phyloP scores from a whole-genome alignment of 169 alveolate species.

The Nephromyces sp. region DNA sequence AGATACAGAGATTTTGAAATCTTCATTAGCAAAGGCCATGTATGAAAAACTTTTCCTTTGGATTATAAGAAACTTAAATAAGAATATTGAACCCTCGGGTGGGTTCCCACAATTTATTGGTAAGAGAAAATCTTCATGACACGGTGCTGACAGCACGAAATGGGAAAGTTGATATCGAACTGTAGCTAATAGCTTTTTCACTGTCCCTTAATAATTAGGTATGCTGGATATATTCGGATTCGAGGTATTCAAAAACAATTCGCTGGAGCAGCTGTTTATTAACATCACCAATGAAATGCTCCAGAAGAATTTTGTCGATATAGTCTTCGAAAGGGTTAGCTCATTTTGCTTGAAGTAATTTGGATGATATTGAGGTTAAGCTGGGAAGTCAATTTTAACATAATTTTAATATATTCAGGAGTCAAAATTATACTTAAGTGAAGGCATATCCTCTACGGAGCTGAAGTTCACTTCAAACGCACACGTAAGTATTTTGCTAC shows the following conservation, averaged over 20 bases:
- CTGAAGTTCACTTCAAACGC: slow-evolving; percentile 58
- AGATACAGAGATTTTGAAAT: slow-evolving; percentile 69
- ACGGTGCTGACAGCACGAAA: neutral
- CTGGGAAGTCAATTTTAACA: too few relatives aligned
- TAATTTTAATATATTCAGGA: too few relatives aligned
- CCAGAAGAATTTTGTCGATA: slow-evolving; percentile 83
- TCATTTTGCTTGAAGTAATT: too few relatives aligned
- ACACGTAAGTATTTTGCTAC: slow-evolving; percentile 12
- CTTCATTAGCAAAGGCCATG: slow-evolving; percentile 86
- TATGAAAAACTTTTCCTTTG: slow-evolving; percentile 88
- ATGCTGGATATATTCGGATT: slow-evolving; percentile 94
- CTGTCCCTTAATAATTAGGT: slow-evolving; percentile 56
- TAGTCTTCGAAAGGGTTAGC: slow-evolving; percentile 90
- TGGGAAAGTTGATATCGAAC: neutral
- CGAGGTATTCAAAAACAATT: slow-evolving; percentile 88
- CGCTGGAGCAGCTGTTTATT: slow-evolving; percentile 88
- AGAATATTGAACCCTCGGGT: slow-evolving; percentile 71
- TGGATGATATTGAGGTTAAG: too few relatives aligned
- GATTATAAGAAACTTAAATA: slow-evolving; percentile 85
- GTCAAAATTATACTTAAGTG: slow-evolving; percentile 57
- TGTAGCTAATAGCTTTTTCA: neutral
- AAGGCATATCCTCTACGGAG: slow-evolving; percentile 70
- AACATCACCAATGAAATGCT: slow-evolving; percentile 95
- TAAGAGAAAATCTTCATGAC: neutral
- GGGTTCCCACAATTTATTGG: slow-evolving; percentile 80